A percentile compares a stretch with the other conserved stretches of the same genome.
Conservation (phyloP, 2,329 filamentous ascomycete species). For the Talaromyces sp. region DNA sequence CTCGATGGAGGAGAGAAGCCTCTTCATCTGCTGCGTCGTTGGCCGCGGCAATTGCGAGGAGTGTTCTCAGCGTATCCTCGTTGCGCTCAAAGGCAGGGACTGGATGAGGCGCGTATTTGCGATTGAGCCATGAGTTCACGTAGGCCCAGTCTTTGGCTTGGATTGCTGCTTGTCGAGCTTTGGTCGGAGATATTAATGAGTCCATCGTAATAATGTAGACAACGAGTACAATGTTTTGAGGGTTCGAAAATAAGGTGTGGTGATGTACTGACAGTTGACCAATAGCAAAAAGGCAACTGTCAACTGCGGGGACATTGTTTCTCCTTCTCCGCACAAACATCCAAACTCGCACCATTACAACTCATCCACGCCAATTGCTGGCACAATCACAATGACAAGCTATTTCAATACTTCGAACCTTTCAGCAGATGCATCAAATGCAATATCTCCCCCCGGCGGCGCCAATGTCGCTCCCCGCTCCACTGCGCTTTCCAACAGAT, state of each 20-base stretch:
- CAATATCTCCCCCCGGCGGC: conserved; percentile 30
- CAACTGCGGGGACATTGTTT: conserved; percentile 12
- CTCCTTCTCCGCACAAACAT: conserved; percentile 24
- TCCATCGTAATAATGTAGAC: conserved; percentile 26
- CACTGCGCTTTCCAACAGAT: conserved; percentile 74
- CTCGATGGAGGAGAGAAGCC: conserved; percentile 35
- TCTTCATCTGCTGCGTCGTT: conserved; percentile 67
- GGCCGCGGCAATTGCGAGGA: conserved; percentile 69
- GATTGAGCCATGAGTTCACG: conserved; percentile 77
- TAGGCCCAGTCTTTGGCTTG: conserved; percentile 89
- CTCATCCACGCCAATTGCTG: neutral
- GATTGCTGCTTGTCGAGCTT: conserved; percentile 71
- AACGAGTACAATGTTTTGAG: neutral
- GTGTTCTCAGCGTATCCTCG: conserved; percentile 71
- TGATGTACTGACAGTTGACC: neutral
- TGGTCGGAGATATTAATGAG: conserved; percentile 59
- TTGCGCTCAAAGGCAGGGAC: conserved; percentile 82
- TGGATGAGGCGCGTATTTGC: conserved; percentile 63
- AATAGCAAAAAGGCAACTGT: neutral
- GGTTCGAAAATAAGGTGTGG: neutral
- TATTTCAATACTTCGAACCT: conserved; percentile 31
- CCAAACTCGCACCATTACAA: neutral
- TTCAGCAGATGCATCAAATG: conserved; percentile 27
- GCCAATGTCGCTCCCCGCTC: conserved; percentile 33
- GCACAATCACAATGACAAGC: conserved; percentile 33